Evolutionary conservation across 345 rosid genomes (phyloP), one percentile per base, ranked within the genome.

Genomic region (Salix dunnii): DNA sequence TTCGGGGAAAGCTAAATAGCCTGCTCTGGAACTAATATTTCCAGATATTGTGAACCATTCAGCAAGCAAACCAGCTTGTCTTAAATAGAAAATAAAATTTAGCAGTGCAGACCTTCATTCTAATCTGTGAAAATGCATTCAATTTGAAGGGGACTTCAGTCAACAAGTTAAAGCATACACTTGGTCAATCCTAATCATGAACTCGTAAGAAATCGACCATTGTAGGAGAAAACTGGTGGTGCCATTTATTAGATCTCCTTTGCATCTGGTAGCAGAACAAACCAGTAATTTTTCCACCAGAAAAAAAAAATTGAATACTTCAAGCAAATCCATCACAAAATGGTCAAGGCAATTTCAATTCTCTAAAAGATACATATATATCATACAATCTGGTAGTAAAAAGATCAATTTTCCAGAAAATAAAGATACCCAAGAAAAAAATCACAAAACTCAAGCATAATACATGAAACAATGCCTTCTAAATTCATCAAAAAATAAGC

Each of bases 401-500:
- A 55, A 55, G 12, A 9, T 3, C 62, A 51, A 20, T 20, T 51
- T 51, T 6, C 58, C 58, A 51, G 21, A 20, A 51, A 51, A 51
- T 2, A 42, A 42, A 42, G 46, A 11, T 11, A 42, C 46, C 4
- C 0, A 20, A 6, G n/a, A 6, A 49, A 16, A 49, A 49, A 49
- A 1, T 49, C 55, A 49, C 17, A n/a, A 10, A 28, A 14, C 3
- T 5, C 30, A 12, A 36, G 11, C 62, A 55, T 20, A 62, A 7
- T 43, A 6, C 10, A 8, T 10, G 42, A 77, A 23, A 36, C 18
- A 46, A 46, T 5, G 70, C 23, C 10, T 27, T 9, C 21, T 25
- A 31, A 81, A 65, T 23, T 77, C 60, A 81, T 48, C 42, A 80
- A n/a, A 75, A 80, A 78, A 35, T 69, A 77, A 76, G 73, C 40